These are phyloP conservation scores for Lasiosphaeria miniovina DNA, from an alignment of 495 filamentous ascomycete genomes.

Conservation along the genomic window DNA sequence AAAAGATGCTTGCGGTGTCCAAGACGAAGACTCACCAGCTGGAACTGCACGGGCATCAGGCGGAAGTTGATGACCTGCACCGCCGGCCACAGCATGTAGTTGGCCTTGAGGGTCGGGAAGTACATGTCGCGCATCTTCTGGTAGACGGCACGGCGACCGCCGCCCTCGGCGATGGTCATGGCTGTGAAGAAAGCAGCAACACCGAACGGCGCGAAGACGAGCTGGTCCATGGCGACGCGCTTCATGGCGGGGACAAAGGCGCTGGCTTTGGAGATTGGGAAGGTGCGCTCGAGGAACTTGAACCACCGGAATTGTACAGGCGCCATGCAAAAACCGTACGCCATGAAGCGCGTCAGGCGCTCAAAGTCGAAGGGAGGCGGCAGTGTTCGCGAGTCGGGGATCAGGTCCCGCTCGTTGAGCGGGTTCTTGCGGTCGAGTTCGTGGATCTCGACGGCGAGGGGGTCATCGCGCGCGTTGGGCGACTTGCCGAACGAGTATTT, in stretches of 20 bases:
- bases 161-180: slow-evolving; percentile 96
- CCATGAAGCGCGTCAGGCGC: slow-evolving; percentile 88
- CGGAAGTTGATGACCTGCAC: slow-evolving; percentile 98
- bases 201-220: slow-evolving; percentile 93
- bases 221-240: slow-evolving; percentile 87
- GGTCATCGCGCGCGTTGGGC: slow-evolving; percentile 57
- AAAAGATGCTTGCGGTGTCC: no score
- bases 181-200: slow-evolving; percentile 88
- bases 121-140: slow-evolving; percentile 93
- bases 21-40: slow-evolving; percentile 68
- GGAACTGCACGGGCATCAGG: slow-evolving; percentile 90
- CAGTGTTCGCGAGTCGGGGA: slow-evolving; percentile 57
- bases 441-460: slow-evolving; percentile 82
- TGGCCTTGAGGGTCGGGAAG: slow-evolving; percentile 89
- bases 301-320: slow-evolving; percentile 98
- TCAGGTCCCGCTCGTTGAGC: slow-evolving; percentile 61
- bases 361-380: slow-evolving; percentile 94
- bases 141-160: slow-evolving; percentile 71
- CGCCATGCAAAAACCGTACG: slow-evolving; percentile 93
- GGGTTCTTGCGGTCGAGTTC: slow-evolving; percentile 84
- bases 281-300: slow-evolving; percentile 73
- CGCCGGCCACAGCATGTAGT: slow-evolving; percentile 92
- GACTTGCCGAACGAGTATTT: slow-evolving; percentile 41
- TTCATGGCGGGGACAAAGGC: slow-evolving; percentile 78
- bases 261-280: slow-evolving; percentile 77